These are phyloP conservation scores for Rhodamnia rubescens DNA, from an alignment of 345 rosid genomes.

Conservation along the genomic window DNA sequence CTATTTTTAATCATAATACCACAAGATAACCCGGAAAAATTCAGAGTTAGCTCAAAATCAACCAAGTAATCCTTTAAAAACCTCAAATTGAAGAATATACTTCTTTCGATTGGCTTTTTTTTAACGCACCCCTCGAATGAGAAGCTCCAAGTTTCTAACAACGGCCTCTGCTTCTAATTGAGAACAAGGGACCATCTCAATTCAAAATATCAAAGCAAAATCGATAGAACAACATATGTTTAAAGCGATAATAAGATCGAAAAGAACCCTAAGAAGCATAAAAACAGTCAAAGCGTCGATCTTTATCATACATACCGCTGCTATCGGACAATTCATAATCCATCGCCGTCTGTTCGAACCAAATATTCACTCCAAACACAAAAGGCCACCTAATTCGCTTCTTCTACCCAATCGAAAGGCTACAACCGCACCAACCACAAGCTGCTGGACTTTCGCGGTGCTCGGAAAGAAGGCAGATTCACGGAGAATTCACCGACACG, in stretches of 20 bases:
- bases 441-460: background rate
- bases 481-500: background rate
- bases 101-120: background rate
- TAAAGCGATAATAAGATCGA: background rate
- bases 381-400: background rate
- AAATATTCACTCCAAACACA: background rate
- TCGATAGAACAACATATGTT: background rate
- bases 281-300: background rate
- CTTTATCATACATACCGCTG: slow-evolving; percentile 34
- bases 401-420: background rate
- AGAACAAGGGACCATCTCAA: background rate
- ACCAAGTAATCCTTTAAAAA: background rate
- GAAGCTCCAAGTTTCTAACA: background rate
- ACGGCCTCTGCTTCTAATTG: background rate
- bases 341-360: slow-evolving; percentile 20
- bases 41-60: background rate
- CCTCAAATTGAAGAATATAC: background rate
- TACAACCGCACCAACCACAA: background rate
- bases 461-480: background rate
- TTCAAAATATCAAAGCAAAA: background rate
- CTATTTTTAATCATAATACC: background rate
- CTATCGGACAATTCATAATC: slow-evolving; percentile 58
- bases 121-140: background rate
- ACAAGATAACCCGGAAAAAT: background rate
- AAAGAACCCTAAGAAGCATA: background rate